phyloP scores from a whole-genome alignment of 2,329 filamentous ascomycete genomes.

The Ceratocystis papillata region DNA sequence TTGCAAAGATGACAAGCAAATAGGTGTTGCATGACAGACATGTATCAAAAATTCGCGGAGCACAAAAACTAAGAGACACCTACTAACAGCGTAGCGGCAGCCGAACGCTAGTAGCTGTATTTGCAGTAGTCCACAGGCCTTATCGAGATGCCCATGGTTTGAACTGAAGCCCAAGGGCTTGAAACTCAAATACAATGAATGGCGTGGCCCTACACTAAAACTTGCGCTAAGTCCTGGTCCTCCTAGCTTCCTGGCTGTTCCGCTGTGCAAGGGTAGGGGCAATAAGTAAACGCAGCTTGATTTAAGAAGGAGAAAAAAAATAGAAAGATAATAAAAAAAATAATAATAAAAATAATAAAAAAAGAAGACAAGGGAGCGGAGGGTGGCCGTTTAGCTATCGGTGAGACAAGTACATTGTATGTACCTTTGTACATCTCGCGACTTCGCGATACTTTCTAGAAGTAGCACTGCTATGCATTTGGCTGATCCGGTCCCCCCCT shows the following conservation, averaged over 20 bases:
- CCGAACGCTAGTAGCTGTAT: no score
- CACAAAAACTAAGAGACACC: no score
- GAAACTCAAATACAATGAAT: conserved; percentile 2
- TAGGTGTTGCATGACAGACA: no score
- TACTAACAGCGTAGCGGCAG: no score
- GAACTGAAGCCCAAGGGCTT: background rate
- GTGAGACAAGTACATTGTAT: background rate
- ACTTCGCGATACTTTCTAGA: background rate
- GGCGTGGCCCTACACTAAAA: background rate
- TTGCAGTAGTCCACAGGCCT: background rate
- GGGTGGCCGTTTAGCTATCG: no score
- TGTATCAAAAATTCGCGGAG: no score
- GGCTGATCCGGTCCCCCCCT: no score
- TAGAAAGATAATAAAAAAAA: no score
- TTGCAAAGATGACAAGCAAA: no score
- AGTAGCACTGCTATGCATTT: no score
- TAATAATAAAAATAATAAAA: no score
- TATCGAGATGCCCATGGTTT: background rate
- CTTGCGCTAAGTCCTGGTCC: background rate
- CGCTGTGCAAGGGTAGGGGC: background rate
- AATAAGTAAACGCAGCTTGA: background rate
- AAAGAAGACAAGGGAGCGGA: no score
- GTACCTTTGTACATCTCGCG: background rate
- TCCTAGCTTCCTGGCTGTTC: background rate
- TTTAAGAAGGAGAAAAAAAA: background rate